phyloP scores from a whole-genome alignment of 352 stramenopile species.

The Globisporangium splendens region DNA sequence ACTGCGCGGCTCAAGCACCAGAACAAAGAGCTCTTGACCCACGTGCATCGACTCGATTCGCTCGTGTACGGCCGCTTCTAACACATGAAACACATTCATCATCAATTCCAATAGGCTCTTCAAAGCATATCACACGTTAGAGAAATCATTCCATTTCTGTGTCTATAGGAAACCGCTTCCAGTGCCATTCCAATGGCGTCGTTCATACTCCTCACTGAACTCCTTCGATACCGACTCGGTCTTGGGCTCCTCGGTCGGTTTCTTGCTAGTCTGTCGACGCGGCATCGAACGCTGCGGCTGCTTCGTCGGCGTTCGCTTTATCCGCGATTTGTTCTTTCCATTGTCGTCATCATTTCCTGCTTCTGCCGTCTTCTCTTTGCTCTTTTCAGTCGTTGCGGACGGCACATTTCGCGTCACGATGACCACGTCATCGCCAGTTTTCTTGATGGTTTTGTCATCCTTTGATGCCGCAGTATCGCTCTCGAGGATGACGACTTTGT shows the following conservation, averaged over 20 bases:
- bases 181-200: constrained; percentile 38
- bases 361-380: too few species aligned
- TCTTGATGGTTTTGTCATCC: too few species aligned
- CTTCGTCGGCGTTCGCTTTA: background rate
- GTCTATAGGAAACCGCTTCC: constrained; percentile 35
- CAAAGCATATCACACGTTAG: background rate
- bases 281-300: background rate
- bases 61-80: constrained; percentile 78
- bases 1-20: constrained; percentile 56
- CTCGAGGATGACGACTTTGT: constrained; percentile 28
- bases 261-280: constrained; percentile 3
- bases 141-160: background rate
- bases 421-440: constrained; percentile 9
- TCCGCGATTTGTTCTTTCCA: background rate
- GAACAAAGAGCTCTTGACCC: constrained; percentile 66
- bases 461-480: constrained; percentile 8
- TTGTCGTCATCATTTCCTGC: background rate
- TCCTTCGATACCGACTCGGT: constrained; percentile 11
- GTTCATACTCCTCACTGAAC: constrained; percentile 28
- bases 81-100: background rate
- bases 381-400: background rate
- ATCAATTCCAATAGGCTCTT: background rate
- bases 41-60: constrained; percentile 73
- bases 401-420: constrained; percentile 3
- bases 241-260: background rate